Evolutionary conservation across 257 asterid species (phyloP), one percentile per base, ranked within the genome.

Genomic region (Asclepias syriaca): DNA sequence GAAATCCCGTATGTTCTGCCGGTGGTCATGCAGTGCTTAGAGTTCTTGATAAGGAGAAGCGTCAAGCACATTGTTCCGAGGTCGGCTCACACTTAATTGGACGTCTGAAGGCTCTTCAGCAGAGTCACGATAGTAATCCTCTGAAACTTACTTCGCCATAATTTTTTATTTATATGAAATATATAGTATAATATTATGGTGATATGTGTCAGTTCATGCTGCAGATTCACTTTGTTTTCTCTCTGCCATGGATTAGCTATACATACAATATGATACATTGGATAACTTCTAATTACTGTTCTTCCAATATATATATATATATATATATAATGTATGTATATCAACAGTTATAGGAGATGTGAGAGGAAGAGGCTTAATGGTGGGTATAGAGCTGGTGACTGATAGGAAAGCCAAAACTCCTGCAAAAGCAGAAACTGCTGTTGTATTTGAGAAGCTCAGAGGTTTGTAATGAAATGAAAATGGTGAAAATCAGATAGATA

Each of bases 1-100:
- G 99, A 57, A 94, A 94, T 79, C 99, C 99, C 8, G 98, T 94
- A 16, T 94, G 99, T 84, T 94, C 98, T 15, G 97, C 98, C 64
- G 98, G 99, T 77, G 99, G 99, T 27, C 89, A 82, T 66, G 96
- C 95, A 0, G 99, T 94, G 54, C 97, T 94, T 65, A 87, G 75
- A 21, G 98, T 91, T 78, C 80, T 94, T 77, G 99, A 94, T 57
- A 84, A 81, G 78, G 99, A 94, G 82, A 77, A 88, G 71, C 97
- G 98, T 16, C 97, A 91, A 81, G 69, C 73, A 79, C 98, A 94
- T 74, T 91, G 98, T 78, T 88, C 95, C 59, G 86, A 79, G 61
- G 96, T 94, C 53, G 99, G 99, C 49, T 81, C 90, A 32, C 98
- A 87, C 84, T 87, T 94, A 86, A 81, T 87, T 68, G 84, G 78